Percentiles rank a stretch among this genome's conserved stretches.
Evolutionary conservation across 140 eudicot species (phyloP).

Genomic region (Artemisia princeps): DNA sequence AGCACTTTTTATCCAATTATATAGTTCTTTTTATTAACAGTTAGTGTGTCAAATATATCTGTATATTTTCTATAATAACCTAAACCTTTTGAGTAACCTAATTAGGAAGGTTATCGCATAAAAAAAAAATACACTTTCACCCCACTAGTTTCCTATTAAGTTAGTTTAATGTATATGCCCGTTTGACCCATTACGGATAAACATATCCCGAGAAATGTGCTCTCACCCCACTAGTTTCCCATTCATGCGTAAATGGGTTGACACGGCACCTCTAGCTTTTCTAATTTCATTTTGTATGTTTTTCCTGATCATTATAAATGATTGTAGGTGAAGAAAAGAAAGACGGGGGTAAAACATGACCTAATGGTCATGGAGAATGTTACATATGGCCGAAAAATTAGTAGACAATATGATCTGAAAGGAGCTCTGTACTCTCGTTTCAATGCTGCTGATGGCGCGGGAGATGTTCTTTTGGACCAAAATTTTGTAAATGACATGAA

Average conservation of each 20-base stretch:
- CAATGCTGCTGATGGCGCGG: conserved; percentile 50
- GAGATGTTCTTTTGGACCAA: conserved; percentile 80
- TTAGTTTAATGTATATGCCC: background rate
- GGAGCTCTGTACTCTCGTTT: conserved; percentile 75
- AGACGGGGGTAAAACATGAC: conserved; percentile 54
- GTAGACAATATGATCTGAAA: conserved; percentile 72
- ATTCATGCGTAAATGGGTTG: background rate
- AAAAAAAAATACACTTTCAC: background rate
- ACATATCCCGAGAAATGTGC: background rate
- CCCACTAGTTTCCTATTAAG: background rate
- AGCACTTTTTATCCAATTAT: no score
- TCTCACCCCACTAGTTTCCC: background rate
- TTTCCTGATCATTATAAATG: conserved; percentile 14
- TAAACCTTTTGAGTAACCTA: no score
- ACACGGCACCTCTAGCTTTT: background rate
- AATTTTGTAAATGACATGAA: conserved; percentile 83
- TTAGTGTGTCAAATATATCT: no score
- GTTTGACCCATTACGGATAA: background rate
- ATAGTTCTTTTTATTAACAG: no score
- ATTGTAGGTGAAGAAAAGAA: conserved; percentile 54
- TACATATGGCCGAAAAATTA: conserved; percentile 46
- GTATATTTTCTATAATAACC: no score
- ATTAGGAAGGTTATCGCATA: no score
- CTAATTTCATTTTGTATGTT: background rate
- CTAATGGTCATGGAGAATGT: conserved; percentile 89